Conservation (phyloP, 345 rosid genomes). For the Camelina laxa region DNA sequence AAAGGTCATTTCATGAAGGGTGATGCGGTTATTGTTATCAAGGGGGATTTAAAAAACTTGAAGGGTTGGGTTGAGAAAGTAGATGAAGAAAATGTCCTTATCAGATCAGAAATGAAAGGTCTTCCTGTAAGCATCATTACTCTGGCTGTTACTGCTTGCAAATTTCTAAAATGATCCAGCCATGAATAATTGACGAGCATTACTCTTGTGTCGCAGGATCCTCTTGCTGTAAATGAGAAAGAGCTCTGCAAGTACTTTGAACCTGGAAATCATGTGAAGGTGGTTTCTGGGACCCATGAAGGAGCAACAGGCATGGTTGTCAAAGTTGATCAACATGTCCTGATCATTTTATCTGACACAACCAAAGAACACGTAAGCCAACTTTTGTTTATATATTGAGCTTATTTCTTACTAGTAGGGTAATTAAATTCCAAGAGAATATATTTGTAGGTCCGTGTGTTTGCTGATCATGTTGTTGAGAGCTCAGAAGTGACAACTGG, state of each 20-base stretch:
- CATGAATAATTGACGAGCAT: neutral
- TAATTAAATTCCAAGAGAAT: slow-evolving; percentile 6
- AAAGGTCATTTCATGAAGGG: slow-evolving; percentile 99
- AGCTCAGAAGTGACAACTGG: slow-evolving; percentile 98
- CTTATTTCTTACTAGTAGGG: slow-evolving; percentile 11
- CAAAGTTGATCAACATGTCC: slow-evolving; percentile 95
- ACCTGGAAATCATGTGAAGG: slow-evolving; percentile 98
- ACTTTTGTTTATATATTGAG: slow-evolving; percentile 4
- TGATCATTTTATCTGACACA: slow-evolving; percentile 84
- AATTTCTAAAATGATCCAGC: slow-evolving; percentile 20
- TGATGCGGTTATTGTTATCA: slow-evolving; percentile 90
- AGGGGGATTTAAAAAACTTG: slow-evolving; percentile 90
- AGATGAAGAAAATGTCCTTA: slow-evolving; percentile 91
- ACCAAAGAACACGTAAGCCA: slow-evolving; percentile 89
- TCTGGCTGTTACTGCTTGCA: slow-evolving; percentile 10
- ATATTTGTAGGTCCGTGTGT: slow-evolving; percentile 74
- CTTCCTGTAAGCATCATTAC: slow-evolving; percentile 75
- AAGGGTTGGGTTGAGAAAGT: slow-evolving; percentile 99
- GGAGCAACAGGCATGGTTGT: slow-evolving; percentile 99
- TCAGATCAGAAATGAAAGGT: slow-evolving; percentile 87
- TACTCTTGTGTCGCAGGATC: slow-evolving; percentile 57
- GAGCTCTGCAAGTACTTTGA: slow-evolving; percentile 96
- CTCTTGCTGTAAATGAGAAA: slow-evolving; percentile 81
- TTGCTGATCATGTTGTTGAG: slow-evolving; percentile 95
- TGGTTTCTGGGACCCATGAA: slow-evolving; percentile 85